Base-by-base conservation (phyloP, 371 early-diverging fungal species). In the Mucor mucedo region DNA sequence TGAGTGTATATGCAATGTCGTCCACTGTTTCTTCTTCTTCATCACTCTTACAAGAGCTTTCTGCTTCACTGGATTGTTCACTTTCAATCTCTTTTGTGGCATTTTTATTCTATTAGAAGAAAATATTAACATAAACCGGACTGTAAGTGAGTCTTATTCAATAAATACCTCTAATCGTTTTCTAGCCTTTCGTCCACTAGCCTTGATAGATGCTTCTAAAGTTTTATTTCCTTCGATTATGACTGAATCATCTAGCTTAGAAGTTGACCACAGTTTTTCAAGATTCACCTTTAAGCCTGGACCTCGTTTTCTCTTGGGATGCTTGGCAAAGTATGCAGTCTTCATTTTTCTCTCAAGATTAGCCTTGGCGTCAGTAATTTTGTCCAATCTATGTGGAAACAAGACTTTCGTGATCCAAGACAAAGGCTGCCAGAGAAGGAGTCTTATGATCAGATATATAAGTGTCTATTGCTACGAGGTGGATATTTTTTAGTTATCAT, bases 391-490 rank as follows among this genome's bases (percentile, higher is more conserved):
- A 35, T 35, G 35, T 57, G 58, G 63, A 63, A 63, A 63, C 59
- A 65, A 65, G 60, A 65, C 55, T 55, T 55, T 65, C 60, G 55
- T 65, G 56, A 55, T 65, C 50, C 60, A 65, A 65, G 66, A 65
- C 60, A 65, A 65, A 65, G 60, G 60, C 60, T 60, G 55, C 66
- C 55, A 65, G 60, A 48, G 66, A 60, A 65, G 55, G 60, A 65
- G 60, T 65, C 55, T 65, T 59, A 55, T 47, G 40, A 47, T 48
- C 55, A 65, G 16, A 13, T 65, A 65, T 58, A 58, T 54, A 65
- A 60, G 66, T 65, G 21, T 60, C 21, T 65, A 65, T 65, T 65
- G 66, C 66, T 60, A 60, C 56, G 54, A 35, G 7, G 7, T 35
- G n/a, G n/a, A n/a, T 35, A 35, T 5, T 35, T 35, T 35, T 35